A percentile compares a stretch with the other conserved stretches of the same genome.
Evolutionary conservation across 805 yeast genomes (phyloP).

Genomic region (Yamadazyma insecticola): DNA sequence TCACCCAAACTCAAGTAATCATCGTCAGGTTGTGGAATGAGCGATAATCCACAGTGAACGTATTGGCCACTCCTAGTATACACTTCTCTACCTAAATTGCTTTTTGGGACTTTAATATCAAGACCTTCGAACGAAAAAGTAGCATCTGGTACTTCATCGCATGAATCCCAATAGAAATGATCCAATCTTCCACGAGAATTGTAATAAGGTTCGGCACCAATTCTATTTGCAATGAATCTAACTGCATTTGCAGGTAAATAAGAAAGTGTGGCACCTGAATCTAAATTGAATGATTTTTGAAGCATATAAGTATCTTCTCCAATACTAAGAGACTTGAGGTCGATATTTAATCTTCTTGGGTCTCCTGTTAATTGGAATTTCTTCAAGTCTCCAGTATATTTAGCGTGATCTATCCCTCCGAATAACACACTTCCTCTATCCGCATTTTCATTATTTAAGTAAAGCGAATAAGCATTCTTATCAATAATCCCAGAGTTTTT

Average conservation of each 20-base stretch:
- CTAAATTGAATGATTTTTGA: constrained; percentile 16
- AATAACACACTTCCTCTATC: constrained; percentile 31
- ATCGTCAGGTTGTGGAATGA: constrained; percentile 14
- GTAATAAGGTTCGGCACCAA: constrained; percentile 25
- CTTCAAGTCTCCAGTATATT: constrained; percentile 28
- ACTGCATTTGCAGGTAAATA: constrained; percentile 35
- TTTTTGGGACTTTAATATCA: constrained; percentile 9
- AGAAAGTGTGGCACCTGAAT: constrained; percentile 32
- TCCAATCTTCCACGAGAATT: neutral
- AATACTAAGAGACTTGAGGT: constrained; percentile 34
- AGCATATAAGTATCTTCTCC: constrained; percentile 11
- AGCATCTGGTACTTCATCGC: constrained; percentile 1
- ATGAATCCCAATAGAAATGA: constrained; percentile 2
- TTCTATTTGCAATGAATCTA: constrained; percentile 5
- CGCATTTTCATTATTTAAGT: constrained; percentile 22
- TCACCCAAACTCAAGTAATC: constrained; percentile 54
- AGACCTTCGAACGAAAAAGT: constrained; percentile 9
- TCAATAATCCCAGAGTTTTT: constrained; percentile 27
- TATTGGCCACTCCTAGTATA: too few relatives aligned
- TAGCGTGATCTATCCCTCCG: constrained; percentile 42
- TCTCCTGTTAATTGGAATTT: constrained; percentile 25
- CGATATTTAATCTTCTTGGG: constrained; percentile 47
- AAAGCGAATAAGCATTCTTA: constrained; percentile 32
- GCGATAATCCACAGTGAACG: constrained; percentile 30
- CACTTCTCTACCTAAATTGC: constrained; percentile 20